Base-by-base conservation (phyloP, 768 basidiomycete species). In the Suillus subaureus region DNA sequence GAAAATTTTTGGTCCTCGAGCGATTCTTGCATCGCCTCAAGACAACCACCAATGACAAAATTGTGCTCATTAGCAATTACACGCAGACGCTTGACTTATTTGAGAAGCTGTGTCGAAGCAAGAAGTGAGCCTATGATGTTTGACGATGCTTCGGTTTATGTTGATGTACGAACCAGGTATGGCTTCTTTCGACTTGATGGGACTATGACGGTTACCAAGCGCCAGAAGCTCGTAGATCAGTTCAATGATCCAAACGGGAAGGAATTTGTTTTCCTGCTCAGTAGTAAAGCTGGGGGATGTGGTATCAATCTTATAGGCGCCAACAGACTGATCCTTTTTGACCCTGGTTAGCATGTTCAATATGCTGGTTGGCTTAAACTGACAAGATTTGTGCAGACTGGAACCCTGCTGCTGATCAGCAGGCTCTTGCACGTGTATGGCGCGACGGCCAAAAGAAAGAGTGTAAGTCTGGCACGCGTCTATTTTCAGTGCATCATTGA, bases 361-460 rank as follows among this genome's bases (percentile, higher is more conserved):
- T 33, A 16, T 40, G 31, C n/a, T 47, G 26, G 18, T 37, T 28
- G 37, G 13, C 61, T 33, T 40, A 26, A 61, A 23, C 8, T 54
- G 62, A 26, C 35, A 51, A 5, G 31, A 54, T 49, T 51, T 11
- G 40, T 26, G n/a, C 66, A 96, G 96, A 98, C 73, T 98, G 96
- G 96, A 98, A 98, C 72, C 96, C 96, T 31, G 97, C 97, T 12
- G 94, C 96, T 33, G 97, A 99, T 77, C 97, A 99, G 75, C 97
- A 99, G 76, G 97, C 97, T 9, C 84, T 99, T 6, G 97, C 97
- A 52, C 94, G 97, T 75, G 97, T 99, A 11, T 99, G 97, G 97
- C 92, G 97, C 80, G 97, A 99, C 73, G 97, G 97, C 0, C 97
- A 99, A 77, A 99, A 97, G 87, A 99, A 99, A 86, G 96, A 97